phyloP scores from a whole-genome alignment of 306 rosid species.

The Oemleria cerasiformis region DNA sequence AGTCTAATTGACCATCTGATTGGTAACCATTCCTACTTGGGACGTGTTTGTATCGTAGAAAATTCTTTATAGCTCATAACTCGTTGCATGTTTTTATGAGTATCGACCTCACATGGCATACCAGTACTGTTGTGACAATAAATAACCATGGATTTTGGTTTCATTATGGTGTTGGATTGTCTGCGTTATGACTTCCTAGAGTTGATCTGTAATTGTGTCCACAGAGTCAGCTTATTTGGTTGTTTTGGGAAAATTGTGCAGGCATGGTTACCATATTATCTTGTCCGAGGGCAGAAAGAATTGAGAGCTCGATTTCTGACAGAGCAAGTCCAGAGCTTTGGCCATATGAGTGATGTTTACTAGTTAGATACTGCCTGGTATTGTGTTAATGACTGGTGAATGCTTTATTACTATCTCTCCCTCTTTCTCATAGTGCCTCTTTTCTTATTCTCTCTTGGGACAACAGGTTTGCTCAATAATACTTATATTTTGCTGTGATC shows the following conservation, averaged over 20 bases:
- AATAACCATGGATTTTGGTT: not conserved
- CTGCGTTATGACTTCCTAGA: not conserved
- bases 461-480: not conserved
- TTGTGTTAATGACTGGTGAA: not conserved
- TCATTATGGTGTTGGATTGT: not conserved
- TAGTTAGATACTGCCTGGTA: not conserved
- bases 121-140: too few species aligned
- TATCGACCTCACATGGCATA: too few species aligned
- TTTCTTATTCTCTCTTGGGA: not conserved
- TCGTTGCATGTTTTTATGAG: too few species aligned
- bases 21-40: too few species aligned
- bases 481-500: not conserved
- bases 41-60: not conserved
- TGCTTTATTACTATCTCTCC: not conserved
- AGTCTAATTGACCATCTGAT: too few species aligned
- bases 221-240: constrained; percentile 5
- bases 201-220: not conserved
- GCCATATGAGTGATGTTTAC: not conserved
- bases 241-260: constrained; percentile 37
- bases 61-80: not conserved
- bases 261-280: constrained; percentile 97
- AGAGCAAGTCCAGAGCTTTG: constrained; percentile 13
- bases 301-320: constrained; percentile 4
- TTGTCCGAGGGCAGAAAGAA: constrained; percentile 89
- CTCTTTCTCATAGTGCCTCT: not conserved